Evolutionary conservation across 345 rosid genomes (phyloP).

Genomic region (Populus ilicifolia): DNA sequence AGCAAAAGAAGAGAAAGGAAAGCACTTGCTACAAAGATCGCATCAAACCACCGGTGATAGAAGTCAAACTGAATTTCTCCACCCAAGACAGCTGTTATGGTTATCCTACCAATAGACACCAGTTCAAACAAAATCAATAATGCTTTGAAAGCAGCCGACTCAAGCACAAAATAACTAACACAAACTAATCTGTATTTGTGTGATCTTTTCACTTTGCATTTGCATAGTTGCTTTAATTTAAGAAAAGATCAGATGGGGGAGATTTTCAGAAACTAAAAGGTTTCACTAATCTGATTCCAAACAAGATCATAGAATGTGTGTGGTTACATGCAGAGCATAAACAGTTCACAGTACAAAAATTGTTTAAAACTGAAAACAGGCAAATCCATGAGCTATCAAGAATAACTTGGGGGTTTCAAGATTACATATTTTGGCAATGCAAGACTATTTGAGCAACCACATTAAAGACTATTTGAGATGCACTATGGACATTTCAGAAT

Average conservation of each 20-base stretch:
- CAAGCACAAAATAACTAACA: not conserved
- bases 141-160: not conserved
- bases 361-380: not conserved
- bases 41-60: conserved; percentile 97
- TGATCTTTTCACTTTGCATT: not conserved
- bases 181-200: not conserved
- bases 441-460: not conserved
- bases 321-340: not conserved
- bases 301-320: not conserved
- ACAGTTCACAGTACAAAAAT: not conserved
- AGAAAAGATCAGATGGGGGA: not conserved
- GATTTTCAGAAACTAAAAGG: not conserved
- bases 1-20: conserved; percentile 89
- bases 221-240: not conserved
- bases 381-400: not conserved
- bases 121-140: conserved; percentile 14
- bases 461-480: not conserved
- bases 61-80: conserved; percentile 98
- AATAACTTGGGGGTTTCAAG: not conserved
- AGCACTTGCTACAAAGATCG: conserved; percentile 90
- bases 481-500: not conserved
- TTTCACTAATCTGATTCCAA: not conserved
- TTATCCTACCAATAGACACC: conserved; percentile 56
- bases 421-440: not conserved
- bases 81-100: conserved; percentile 90